Evolutionary conservation across 257 asterid species (phyloP), one percentile per base, ranked within the genome.

Genomic region (Prunella vulgaris): DNA sequence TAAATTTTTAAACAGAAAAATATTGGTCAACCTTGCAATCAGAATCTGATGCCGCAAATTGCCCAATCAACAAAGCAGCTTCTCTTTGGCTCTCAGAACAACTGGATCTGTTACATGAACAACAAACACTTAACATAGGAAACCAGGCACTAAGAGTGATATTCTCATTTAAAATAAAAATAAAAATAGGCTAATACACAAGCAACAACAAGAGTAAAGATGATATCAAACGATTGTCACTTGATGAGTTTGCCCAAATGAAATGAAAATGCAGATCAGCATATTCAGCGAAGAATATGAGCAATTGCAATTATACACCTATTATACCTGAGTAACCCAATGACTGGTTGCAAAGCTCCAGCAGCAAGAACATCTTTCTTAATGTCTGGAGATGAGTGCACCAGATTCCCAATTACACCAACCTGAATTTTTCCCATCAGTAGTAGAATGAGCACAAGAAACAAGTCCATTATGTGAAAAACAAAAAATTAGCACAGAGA

Each of bases 71-170:
- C 84, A 94, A 83, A 75, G 99, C 99, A 81, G 99, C 96, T 83
- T 94, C 99, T 72, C 99, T 85, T 82, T 92, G 98, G 85, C 99
- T 94, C 84, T 94, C 99, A 9, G 96, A 78, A 80, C 99, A 91
- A 70, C 90, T 84, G 49, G 99, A 94, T 74, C 99, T 94, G 90
- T 72, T 46, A 76, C 63, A 54, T n/a, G 42, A 4, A 56, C 69
- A 63, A 14, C 14, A 61, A 12, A 70, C 56, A 53, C 66, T 24
- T 67, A 58, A 62, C 54, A 40, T 35, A 14, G 76, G 77, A 66
- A 51, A 40, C 57, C 57, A 49, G 65, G 59, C 60, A 18, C 18
- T 12, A 40, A 63, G 12, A 25, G 14, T 27, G 51, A 12, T 18
- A n/a, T 18, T 69, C 68, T 61, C 32, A 54, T 52, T 32, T 22